Base-by-base conservation (phyloP, 805 yeast genomes). In the Candida ovalis region DNA sequence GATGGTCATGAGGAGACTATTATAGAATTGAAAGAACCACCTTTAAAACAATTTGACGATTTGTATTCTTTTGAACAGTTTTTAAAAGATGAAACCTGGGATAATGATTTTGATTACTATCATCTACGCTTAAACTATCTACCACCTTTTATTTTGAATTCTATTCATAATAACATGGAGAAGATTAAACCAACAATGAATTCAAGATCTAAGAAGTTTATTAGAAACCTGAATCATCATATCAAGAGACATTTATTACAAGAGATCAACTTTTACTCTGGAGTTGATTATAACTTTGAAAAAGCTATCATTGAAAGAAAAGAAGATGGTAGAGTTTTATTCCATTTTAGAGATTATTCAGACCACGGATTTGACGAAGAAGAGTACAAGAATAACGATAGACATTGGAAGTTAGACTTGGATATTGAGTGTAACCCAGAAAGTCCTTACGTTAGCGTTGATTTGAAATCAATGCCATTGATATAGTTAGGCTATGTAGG, bases 201-300 rank as follows among this genome's bases (percentile, higher is more conserved):
- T 68, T 78, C 82, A 55, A 82, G 83, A 63, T 80, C 84, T 45
- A 76, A 77, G 58, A 83, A 84, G 68, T 84, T 82, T 61, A 81
- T 77, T 42, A 74, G 90, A 60, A 82, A 83, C 62, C 73, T 84
- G 62, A 82, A 81, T 58, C 90, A 84, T 63, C 90, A 84, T 57
- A 74, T 84, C 44, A 78, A 81, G 58, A 81, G 81, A 57, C 89
- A 83, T 61, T 68, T 84, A 62, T 70, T 84, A 62, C 66, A 72
- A 48, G 88, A 83, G 54, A 79, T 84, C 68, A 76, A 76, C 49
- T 71, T 69, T 53, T 76, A 78, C 55, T 69, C 80, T 7, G 84
- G 86, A 23, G 76, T 75, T 57, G 62, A 61, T 43, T 63, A 63
- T 47, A 56, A 54, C 28, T 62, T 72, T 45, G 63, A 61, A 24